These are phyloP conservation scores for Penicillium sp. DNA, from an alignment of 2,329 filamentous ascomycete genomes.

Conservation along the genomic window DNA sequence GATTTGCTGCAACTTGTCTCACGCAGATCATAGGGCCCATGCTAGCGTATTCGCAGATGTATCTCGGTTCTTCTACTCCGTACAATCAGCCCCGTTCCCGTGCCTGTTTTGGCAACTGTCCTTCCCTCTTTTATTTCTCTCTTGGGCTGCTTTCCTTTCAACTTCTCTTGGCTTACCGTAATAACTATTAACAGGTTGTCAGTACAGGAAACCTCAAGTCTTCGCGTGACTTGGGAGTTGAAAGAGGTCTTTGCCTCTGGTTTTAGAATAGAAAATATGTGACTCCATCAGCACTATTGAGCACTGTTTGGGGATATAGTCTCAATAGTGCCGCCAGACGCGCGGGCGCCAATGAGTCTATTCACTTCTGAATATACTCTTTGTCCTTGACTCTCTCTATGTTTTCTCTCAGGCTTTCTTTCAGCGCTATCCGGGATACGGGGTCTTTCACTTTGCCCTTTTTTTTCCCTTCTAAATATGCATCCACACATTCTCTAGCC, in stretches of 20 bases:
- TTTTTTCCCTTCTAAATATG: background rate
- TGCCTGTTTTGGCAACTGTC: background rate
- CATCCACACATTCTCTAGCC: slow-evolving; percentile 4
- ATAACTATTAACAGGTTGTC: background rate
- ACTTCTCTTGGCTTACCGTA: background rate
- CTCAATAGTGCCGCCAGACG: slow-evolving; percentile 1
- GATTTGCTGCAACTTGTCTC: background rate
- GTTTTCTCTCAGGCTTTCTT: slow-evolving; percentile 1
- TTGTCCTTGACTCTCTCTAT: background rate
- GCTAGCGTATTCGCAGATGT: background rate
- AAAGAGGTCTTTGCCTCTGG: background rate
- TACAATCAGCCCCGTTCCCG: background rate
- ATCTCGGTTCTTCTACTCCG: background rate
- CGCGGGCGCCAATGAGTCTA: background rate
- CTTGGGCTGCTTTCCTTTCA: background rate
- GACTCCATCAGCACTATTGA: background rate
- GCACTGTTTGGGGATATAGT: background rate
- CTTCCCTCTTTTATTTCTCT: background rate
- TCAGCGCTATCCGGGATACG: slow-evolving; percentile 15
- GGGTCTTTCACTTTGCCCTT: background rate
- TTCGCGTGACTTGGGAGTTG: background rate
- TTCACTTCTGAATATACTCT: background rate
- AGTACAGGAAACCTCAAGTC: background rate
- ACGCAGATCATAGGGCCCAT: background rate
- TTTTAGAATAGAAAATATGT: background rate